Conservation (phyloP, 495 filamentous ascomycete species). For the Xylaria cubensis region DNA sequence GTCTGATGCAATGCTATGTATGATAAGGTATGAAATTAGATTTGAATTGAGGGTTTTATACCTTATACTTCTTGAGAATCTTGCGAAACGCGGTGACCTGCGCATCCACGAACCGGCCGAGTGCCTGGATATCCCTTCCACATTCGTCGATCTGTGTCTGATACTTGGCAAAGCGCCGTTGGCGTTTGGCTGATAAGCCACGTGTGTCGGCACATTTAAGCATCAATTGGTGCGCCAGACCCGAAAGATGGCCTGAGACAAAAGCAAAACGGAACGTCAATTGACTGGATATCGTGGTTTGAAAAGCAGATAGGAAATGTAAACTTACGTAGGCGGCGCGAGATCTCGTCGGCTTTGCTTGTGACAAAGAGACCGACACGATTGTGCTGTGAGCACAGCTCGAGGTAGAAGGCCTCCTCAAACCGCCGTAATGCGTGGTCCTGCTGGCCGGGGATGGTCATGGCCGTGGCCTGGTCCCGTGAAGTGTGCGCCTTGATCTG, state of each 20-base stretch:
- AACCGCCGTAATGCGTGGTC: constrained; percentile 60
- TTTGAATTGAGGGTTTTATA: constrained; percentile 15
- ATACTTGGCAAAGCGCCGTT: constrained; percentile 57
- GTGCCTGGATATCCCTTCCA: constrained; percentile 65
- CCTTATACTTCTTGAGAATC: constrained; percentile 76
- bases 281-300: neutral
- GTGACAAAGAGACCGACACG: constrained; percentile 72
- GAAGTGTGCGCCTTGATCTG: constrained; percentile 75
- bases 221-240: constrained; percentile 56
- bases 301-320: neutral
- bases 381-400: constrained; percentile 69
- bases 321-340: constrained; percentile 62
- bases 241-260: constrained; percentile 56
- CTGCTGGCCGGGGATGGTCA: constrained; percentile 68
- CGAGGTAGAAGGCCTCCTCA: constrained; percentile 65
- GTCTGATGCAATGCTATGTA: neutral
- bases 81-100: constrained; percentile 73
- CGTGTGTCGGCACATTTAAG: constrained; percentile 47
- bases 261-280: constrained; percentile 22
- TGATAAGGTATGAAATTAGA: neutral
- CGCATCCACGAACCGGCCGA: constrained; percentile 67
- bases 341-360: constrained; percentile 74
- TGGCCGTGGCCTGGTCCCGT: constrained; percentile 63
- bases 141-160: constrained; percentile 54
- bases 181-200: constrained; percentile 45